Evolutionary conservation across 2,329 filamentous ascomycete species (phyloP).

Genomic region (Aspergillus chevalieri): DNA sequence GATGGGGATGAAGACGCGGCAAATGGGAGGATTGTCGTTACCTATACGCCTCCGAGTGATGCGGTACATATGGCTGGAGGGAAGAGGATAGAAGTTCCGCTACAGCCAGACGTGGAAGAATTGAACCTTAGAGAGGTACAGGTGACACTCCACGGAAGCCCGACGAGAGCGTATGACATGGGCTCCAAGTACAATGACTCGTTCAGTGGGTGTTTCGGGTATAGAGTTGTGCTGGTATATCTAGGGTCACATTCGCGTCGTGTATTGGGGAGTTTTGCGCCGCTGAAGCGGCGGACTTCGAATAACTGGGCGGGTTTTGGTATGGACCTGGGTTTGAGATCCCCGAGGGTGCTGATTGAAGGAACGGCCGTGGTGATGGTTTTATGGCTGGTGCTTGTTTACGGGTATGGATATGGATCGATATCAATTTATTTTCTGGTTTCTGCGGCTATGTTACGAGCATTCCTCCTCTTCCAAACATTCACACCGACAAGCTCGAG

Average conservation of each 20-base stretch:
- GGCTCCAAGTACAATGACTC: slow-evolving; percentile 54
- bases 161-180: slow-evolving; percentile 58
- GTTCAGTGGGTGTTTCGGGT: slow-evolving; percentile 63
- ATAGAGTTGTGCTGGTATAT: slow-evolving; percentile 56
- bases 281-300: slow-evolving; percentile 14
- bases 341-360: too few species aligned
- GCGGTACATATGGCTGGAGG: slow-evolving; percentile 1
- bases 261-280: slow-evolving; percentile 58
- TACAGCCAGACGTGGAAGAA: slow-evolving; percentile 46
- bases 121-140: slow-evolving; percentile 43
- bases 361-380: too few species aligned
- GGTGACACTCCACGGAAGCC: slow-evolving; percentile 56
- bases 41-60: slow-evolving; percentile 26
- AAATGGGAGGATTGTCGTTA: slow-evolving; percentile 35
- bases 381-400: too few species aligned
- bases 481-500: too few species aligned
- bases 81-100: slow-evolving; percentile 48
- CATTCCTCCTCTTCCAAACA: not conserved
- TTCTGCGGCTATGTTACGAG: not conserved
- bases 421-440: not conserved
- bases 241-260: slow-evolving; percentile 56
- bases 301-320: too few species aligned
- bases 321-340: too few species aligned
- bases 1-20: slow-evolving; percentile 20
- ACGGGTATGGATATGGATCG: too few species aligned